A percentile compares a stretch with the other conserved stretches of the same genome.
Evolutionary conservation across 176 grass and related monocot species (phyloP).

Genomic region (Alloteropsis semialata): DNA sequence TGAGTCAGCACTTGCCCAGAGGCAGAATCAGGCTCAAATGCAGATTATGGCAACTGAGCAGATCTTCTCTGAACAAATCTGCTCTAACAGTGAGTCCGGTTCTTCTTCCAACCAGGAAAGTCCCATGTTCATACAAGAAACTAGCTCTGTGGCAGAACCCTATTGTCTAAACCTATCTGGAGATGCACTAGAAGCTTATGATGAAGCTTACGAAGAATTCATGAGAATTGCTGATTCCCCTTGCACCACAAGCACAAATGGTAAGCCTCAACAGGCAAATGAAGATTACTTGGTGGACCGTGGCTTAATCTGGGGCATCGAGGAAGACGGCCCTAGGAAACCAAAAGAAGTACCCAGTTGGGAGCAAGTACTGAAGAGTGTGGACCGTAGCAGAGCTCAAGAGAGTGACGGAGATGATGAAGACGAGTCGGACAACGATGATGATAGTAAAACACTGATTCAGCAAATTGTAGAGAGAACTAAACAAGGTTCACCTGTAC

Average conservation of each 20-base stretch:
- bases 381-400: slow-evolving; percentile 4
- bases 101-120: slow-evolving; percentile 68
- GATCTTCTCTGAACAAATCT: slow-evolving; percentile 51
- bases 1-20: slow-evolving; percentile 60
- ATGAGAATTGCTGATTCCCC: slow-evolving; percentile 44
- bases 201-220: slow-evolving; percentile 90
- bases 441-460: slow-evolving; percentile 57
- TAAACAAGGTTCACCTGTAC: slow-evolving; percentile 75
- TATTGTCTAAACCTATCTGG: slow-evolving; percentile 78
- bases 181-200: slow-evolving; percentile 77
- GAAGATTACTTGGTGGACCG: slow-evolving; percentile 42
- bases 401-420: slow-evolving; percentile 25
- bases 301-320: slow-evolving; percentile 53
- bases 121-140: slow-evolving; percentile 43
- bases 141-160: slow-evolving; percentile 38
- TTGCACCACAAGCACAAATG: slow-evolving; percentile 38
- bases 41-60: slow-evolving; percentile 41
- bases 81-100: slow-evolving; percentile 73
- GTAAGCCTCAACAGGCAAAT: slow-evolving; percentile 27
- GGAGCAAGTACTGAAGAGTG: slow-evolving; percentile 21
- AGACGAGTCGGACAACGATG: slow-evolving; percentile 24
- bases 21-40: slow-evolving; percentile 51
- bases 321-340: slow-evolving; percentile 31
- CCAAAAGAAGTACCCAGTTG: slow-evolving; percentile 14
- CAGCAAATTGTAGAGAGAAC: slow-evolving; percentile 92